A percentile compares a stretch with the other conserved stretches of the same genome.
phyloP scores from a whole-genome alignment of 352 stramenopile species.

The Phytophthora melonis region DNA sequence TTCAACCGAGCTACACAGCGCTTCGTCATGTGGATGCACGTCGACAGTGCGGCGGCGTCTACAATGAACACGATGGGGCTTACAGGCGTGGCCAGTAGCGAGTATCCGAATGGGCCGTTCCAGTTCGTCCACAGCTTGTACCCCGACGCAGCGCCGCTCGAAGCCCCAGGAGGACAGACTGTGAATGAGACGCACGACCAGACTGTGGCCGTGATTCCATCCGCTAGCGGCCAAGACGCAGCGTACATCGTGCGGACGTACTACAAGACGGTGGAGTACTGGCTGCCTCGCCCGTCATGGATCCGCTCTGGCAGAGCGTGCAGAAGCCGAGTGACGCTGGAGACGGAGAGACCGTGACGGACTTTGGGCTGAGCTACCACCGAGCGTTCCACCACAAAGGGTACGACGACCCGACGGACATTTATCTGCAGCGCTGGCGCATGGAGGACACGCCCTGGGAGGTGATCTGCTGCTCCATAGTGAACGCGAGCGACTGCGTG shows the following conservation, averaged over 20 bases:
- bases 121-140: conserved; percentile 92
- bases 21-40: conserved; percentile 98
- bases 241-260: conserved; percentile 95
- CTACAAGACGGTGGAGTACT: conserved; percentile 96
- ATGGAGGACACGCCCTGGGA: conserved; percentile 95
- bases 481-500: conserved; percentile 63
- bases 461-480: conserved; percentile 87
- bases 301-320: conserved; percentile 97
- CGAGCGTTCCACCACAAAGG: conserved; percentile 93
- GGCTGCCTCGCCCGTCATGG: conserved; percentile 95
- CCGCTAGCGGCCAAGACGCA: conserved; percentile 15
- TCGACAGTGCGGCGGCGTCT: conserved; percentile 82
- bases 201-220: conserved; percentile 73
- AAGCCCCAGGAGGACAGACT: conserved; percentile 73
- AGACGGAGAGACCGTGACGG: conserved; percentile 51
- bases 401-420: conserved; percentile 98
- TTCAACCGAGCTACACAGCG: conserved; percentile 87
- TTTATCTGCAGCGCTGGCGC: conserved; percentile 96
- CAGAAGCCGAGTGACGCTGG: conserved; percentile 58
- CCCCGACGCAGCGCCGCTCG: conserved; percentile 85
- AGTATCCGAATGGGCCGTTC: conserved; percentile 94
- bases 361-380: conserved; percentile 97
- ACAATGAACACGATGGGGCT: conserved; percentile 85
- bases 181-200: conserved; percentile 97
- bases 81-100: conserved; percentile 88